Evolutionary conservation across 306 rosid genomes (phyloP).

Genomic region (Citrullus colocynthis): DNA sequence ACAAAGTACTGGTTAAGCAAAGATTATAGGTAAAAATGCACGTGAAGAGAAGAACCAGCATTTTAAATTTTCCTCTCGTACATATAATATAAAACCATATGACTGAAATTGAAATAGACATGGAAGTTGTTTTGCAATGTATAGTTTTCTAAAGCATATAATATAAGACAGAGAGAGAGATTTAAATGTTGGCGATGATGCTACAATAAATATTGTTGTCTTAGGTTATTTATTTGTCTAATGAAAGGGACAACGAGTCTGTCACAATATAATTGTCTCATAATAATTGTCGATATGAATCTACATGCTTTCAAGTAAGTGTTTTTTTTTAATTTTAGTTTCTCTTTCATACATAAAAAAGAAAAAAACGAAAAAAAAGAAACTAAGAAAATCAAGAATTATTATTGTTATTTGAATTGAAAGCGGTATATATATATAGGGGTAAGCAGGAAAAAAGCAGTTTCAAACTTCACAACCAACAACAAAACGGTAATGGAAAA

Average conservation of each 20-base stretch:
- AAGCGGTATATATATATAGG: background rate
- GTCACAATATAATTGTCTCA: too few species aligned
- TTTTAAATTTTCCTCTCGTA: background rate
- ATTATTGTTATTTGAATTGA: background rate
- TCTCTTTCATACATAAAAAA: too few species aligned
- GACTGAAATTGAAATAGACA: background rate
- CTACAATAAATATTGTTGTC: background rate
- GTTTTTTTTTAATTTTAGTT: too few species aligned
- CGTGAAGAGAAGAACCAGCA: background rate
- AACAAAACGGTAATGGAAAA: background rate
- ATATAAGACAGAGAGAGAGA: background rate
- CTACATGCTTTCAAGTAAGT: too few species aligned
- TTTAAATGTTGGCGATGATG: background rate
- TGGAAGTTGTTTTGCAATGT: background rate
- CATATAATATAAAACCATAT: background rate
- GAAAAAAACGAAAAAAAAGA: too few species aligned
- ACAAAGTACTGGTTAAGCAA: background rate
- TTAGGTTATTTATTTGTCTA: background rate
- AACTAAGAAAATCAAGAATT: background rate
- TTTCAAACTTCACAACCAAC: background rate
- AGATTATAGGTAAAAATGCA: background rate
- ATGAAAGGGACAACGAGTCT: too few species aligned
- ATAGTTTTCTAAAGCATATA: background rate
- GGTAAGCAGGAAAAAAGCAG: slow-evolving; percentile 4
- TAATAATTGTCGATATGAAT: too few species aligned